Percentiles rank a stretch among this genome's conserved stretches.
Evolutionary conservation across 345 rosid genomes (phyloP).

Genomic region (Brassica nigra): DNA sequence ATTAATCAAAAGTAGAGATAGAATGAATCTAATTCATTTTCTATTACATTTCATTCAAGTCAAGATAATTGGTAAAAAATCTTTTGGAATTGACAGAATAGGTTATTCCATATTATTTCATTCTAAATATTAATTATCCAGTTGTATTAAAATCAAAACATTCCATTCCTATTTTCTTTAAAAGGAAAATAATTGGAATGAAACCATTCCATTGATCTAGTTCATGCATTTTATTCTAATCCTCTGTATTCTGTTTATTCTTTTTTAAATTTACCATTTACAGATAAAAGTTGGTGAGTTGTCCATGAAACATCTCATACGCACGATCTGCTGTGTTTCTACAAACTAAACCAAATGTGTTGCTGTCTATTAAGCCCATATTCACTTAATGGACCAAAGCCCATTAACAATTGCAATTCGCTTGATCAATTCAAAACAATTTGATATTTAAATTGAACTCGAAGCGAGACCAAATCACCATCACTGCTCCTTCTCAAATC

Average conservation of each 20-base stretch:
- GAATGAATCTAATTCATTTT: background rate
- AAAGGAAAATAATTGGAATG: background rate
- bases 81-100: background rate
- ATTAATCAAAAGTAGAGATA: too few species aligned
- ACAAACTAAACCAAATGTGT: background rate
- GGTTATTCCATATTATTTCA: background rate
- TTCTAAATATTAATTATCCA: background rate
- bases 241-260: background rate
- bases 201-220: background rate
- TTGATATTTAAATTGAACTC: background rate
- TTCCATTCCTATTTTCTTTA: background rate
- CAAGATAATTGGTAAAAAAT: background rate
- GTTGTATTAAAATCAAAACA: background rate
- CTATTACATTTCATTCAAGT: background rate
- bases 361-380: background rate
- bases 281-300: background rate
- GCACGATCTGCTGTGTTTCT: background rate
- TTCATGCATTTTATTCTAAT: background rate
- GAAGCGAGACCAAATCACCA: background rate
- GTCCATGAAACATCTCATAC: background rate
- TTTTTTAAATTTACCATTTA: background rate
- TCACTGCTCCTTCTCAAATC: slow-evolving; percentile 6
- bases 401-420: background rate
- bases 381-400: background rate
- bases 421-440: background rate